Base-by-base conservation (phyloP, 768 basidiomycete genomes). In the Trametes maxima region DNA sequence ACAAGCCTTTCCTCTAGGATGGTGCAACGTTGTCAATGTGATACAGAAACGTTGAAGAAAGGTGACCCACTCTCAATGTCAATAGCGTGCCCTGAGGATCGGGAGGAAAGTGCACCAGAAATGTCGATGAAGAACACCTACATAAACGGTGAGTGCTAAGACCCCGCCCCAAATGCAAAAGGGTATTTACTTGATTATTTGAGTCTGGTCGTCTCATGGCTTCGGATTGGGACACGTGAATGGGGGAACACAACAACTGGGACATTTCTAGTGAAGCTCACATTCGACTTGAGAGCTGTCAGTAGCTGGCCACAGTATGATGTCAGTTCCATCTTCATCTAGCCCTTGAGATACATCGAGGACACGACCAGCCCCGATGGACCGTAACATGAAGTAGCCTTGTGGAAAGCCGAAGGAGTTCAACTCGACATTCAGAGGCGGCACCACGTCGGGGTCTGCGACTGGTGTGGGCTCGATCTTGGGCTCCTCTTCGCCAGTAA, bases 41-140 rank as follows among this genome's bases (percentile, higher is more conserved):
- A 46, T 48, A 35, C 52, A 52, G 56, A 12, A 17, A 51, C 19
- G n/a, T 16, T n/a, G 3, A 2, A 35, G 24, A 2, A 12, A 22
- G 11, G 36, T 14, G 22, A 63, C 74, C 22, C 72, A 88, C 91
- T 83, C 79, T 93, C 85, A 37, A 94, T 74, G 67, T 94, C 92
- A 39, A 94, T 76, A 8, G 91, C 92, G 73, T 93, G 91, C 0
- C 92, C 92, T 16, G 91, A 83, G 3, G 85, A 82, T 65, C 88
- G 82, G 10, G 92, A 90, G 70, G 90, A 94, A 43, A 94, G 73
- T 11, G 85, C 85, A 19, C 92, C 92, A 19, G 84, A 82, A 2
- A 83, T 81, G 70, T 94, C 92, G 54, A 94, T 83, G 76, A 90
- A 94, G 76, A 92, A 94, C 17, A 94, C 89, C 89, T 93, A 42